Evolutionary conservation across 2,329 filamentous ascomycete genomes (phyloP).

Genomic region (Neopestalotiopsis sp.): DNA sequence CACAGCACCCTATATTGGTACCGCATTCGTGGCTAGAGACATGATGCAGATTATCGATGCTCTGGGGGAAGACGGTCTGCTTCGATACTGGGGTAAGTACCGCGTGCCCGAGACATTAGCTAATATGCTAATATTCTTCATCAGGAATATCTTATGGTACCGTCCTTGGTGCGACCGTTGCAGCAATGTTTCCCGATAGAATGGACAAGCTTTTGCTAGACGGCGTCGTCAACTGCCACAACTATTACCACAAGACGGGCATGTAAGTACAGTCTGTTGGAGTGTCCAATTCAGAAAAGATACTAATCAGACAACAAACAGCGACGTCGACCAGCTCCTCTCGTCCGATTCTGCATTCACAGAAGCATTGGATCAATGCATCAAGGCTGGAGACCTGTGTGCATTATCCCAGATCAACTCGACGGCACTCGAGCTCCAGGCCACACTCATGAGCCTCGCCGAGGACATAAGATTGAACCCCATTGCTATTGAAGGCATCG

Average conservation of each 20-base stretch:
- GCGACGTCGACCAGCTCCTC: slow-evolving; percentile 32
- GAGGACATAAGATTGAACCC: slow-evolving; percentile 35
- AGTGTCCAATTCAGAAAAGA: neutral
- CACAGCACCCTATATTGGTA: slow-evolving; percentile 35
- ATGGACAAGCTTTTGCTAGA: slow-evolving; percentile 46
- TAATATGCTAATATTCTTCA: neutral
- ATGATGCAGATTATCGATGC: slow-evolving; percentile 45
- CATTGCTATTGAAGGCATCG: slow-evolving; percentile 25
- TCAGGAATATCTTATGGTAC: slow-evolving; percentile 48
- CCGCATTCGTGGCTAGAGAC: slow-evolving; percentile 43
- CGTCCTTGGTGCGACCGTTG: slow-evolving; percentile 42
- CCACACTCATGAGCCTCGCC: slow-evolving; percentile 40
- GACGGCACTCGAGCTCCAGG: slow-evolving; percentile 45
- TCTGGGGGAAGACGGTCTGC: slow-evolving; percentile 42
- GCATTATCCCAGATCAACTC: slow-evolving; percentile 34
- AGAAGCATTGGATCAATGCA: slow-evolving; percentile 35
- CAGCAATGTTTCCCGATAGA: slow-evolving; percentile 48
- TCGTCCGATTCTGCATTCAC: slow-evolving; percentile 36
- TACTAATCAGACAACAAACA: neutral
- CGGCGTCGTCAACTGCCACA: slow-evolving; percentile 38
- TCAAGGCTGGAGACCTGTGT: slow-evolving; percentile 32
- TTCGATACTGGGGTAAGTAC: slow-evolving; percentile 42
- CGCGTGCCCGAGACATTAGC: neutral
- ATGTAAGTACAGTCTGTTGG: slow-evolving; percentile 21
- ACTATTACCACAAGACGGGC: slow-evolving; percentile 36